Percentiles rank a stretch among this genome's conserved stretches.
These are phyloP conservation scores for Leptographium radiaticola DNA, from an alignment of 2,329 filamentous ascomycete genomes.

Conservation along the genomic window DNA sequence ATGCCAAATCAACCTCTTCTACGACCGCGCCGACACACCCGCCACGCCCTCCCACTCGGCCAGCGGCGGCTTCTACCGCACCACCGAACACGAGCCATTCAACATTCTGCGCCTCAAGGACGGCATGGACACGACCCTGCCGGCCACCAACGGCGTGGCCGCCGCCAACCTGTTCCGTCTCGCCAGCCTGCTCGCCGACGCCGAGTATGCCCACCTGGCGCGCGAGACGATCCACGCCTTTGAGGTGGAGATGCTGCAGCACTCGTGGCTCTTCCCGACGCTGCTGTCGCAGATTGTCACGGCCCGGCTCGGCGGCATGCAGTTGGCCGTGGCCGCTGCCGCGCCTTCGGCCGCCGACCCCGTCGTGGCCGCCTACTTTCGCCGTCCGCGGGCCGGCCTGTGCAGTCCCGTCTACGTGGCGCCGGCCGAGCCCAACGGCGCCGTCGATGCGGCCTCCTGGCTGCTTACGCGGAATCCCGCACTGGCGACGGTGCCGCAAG, in stretches of 20 bases:
- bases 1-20: conserved; percentile 64
- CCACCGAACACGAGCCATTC: conserved; percentile 46
- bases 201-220: conserved; percentile 47
- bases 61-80: conserved; percentile 61
- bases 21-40: conserved; percentile 38
- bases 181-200: conserved; percentile 34
- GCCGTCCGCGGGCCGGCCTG: conserved; percentile 17
- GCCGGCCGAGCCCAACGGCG: background rate
- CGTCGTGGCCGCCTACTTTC: conserved; percentile 11
- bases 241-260: conserved; percentile 80
- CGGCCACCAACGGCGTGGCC: conserved; percentile 80
- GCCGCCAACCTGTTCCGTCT: conserved; percentile 77
- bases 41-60: conserved; percentile 23
- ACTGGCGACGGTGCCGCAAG: conserved; percentile 6
- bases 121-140: conserved; percentile 85
- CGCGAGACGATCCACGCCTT: conserved; percentile 71
- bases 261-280: conserved; percentile 82
- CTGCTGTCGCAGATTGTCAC: conserved; percentile 66
- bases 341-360: conserved; percentile 6
- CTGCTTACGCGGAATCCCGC: conserved; percentile 13
- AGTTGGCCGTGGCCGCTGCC: conserved; percentile 7
- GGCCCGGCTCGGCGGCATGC: conserved; percentile 53
- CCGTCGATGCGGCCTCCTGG: conserved; percentile 7
- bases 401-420: conserved; percentile 14
- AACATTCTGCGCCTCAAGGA: conserved; percentile 82